These are phyloP conservation scores for Tritrichomonas musculus DNA, from an alignment of 208 protist genomes.

Conservation along the genomic window DNA sequence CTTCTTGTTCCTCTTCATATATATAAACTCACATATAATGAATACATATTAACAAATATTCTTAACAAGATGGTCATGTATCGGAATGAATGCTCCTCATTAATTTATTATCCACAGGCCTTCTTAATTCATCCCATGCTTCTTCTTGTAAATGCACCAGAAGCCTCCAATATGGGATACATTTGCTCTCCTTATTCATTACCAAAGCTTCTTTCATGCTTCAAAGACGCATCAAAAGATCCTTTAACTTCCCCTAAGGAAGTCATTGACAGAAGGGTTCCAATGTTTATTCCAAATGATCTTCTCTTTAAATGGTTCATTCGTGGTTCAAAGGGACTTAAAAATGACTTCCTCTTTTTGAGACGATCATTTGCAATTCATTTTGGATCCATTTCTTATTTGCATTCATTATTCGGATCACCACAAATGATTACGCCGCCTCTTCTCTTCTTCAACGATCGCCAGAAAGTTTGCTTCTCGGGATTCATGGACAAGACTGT, in stretches of 20 bases:
- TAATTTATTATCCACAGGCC: background rate
- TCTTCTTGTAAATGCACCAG: background rate
- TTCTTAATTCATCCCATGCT: background rate
- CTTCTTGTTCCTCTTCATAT: background rate
- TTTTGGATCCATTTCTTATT: background rate
- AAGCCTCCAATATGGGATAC: background rate
- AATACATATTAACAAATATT: background rate
- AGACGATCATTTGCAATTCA: background rate
- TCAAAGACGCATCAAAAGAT: background rate
- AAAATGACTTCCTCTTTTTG: background rate
- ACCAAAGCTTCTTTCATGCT: background rate
- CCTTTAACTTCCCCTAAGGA: background rate
- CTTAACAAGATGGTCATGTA: background rate
- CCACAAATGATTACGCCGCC: background rate
- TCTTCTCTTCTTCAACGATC: background rate
- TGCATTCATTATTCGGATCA: background rate
- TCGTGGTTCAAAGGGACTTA: background rate
- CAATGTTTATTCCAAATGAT: background rate
- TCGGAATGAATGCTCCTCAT: background rate
- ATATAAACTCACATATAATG: background rate
- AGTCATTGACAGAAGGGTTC: background rate
- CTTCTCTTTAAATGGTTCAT: background rate
- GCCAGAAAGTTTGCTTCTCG: background rate
- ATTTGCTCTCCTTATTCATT: background rate
- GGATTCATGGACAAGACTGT: background rate